Evolutionary conservation across 2,329 filamentous ascomycete genomes (phyloP).

Genomic region (Neofusicoccum laricinum): DNA sequence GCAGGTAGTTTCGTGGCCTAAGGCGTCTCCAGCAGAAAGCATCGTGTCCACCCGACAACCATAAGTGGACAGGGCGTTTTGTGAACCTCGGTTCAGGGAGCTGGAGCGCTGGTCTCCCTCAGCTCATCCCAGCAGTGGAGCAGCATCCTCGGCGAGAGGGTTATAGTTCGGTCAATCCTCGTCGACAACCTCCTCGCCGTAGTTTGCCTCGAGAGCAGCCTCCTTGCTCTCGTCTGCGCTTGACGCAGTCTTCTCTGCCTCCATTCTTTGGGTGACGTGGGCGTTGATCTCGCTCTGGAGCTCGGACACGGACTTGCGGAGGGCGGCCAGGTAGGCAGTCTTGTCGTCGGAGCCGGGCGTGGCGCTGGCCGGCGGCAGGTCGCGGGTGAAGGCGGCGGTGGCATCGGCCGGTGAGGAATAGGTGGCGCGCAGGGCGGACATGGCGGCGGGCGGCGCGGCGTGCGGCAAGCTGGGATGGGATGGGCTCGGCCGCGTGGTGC

Average conservation of each 20-base stretch:
- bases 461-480: conserved; percentile 11
- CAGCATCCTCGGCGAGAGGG: background rate
- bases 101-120: no score
- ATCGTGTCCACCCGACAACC: no score
- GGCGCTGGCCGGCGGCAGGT: conserved; percentile 24
- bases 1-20: no score
- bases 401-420: conserved; percentile 55
- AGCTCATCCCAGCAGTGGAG: background rate
- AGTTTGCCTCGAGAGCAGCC: conserved; percentile 61
- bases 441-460: conserved; percentile 18
- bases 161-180: conserved; percentile 43
- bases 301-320: conserved; percentile 56
- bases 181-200: conserved; percentile 76
- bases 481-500: conserved; percentile 29
- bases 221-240: conserved; percentile 38
- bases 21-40: no score
- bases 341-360: conserved; percentile 46
- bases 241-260: conserved; percentile 58
- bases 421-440: conserved; percentile 44
- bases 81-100: no score
- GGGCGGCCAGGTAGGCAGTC: conserved; percentile 56
- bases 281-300: conserved; percentile 68
- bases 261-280: conserved; percentile 72
- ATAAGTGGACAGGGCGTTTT: no score
- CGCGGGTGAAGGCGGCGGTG: conserved; percentile 21